Evolutionary conservation across 345 rosid species (phyloP).

Genomic region (Bruguiera sexangula): DNA sequence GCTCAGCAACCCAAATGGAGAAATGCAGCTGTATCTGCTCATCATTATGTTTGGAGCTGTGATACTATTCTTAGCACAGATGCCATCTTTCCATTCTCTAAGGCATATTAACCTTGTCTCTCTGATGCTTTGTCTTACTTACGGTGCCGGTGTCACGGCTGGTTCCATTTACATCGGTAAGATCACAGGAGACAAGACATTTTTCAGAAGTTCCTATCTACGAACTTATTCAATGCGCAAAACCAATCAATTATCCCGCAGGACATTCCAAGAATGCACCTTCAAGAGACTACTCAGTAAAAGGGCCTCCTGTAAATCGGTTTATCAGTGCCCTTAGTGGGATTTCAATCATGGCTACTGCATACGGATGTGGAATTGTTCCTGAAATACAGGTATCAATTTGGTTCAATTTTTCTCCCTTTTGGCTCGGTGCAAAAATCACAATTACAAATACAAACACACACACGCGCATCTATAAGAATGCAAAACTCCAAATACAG

Average conservation of each 20-base stretch:
- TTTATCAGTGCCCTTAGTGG: constrained; percentile 44
- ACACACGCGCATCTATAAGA: too few species aligned
- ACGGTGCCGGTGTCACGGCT: constrained; percentile 37
- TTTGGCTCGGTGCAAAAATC: too few species aligned
- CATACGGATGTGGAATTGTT: constrained; percentile 53
- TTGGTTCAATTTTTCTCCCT: neutral
- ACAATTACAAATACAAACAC: too few species aligned
- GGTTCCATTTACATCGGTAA: constrained; percentile 46
- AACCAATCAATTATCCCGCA: constrained; percentile 11
- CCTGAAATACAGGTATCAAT: constrained; percentile 60
- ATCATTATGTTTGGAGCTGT: constrained; percentile 39
- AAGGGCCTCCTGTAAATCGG: constrained; percentile 27
- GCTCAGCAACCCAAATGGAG: constrained; percentile 36
- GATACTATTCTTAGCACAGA: constrained; percentile 43
- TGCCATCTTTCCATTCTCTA: constrained; percentile 63
- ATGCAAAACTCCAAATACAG: too few species aligned
- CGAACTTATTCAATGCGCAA: neutral
- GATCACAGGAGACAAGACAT: neutral
- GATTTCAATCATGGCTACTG: constrained; percentile 46
- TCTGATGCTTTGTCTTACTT: constrained; percentile 42
- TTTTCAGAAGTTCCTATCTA: neutral
- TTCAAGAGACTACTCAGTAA: constrained; percentile 36
- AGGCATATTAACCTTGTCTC: constrained; percentile 56
- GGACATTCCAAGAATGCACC: constrained; percentile 48
- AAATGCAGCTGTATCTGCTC: constrained; percentile 51